These are phyloP conservation scores for Fusarium brachygibbosum DNA, from an alignment of 2,329 filamentous ascomycete genomes.

Conservation along the genomic window DNA sequence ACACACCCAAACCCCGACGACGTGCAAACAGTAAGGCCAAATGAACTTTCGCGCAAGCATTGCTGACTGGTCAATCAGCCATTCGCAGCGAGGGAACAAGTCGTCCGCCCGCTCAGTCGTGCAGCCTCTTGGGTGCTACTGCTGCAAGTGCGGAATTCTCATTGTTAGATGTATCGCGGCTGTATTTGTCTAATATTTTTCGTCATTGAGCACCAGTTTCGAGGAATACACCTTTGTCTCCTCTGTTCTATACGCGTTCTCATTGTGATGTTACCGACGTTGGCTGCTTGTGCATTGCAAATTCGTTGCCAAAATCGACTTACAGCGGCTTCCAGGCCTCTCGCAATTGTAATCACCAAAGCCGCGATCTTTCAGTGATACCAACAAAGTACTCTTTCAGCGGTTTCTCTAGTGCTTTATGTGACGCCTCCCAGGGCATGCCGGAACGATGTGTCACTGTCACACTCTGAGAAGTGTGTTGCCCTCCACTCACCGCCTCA, in stretches of 20 bases:
- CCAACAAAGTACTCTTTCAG: constrained; percentile 45
- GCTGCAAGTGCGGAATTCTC: constrained; percentile 42
- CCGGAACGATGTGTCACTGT: constrained; percentile 47
- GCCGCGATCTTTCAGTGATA: constrained; percentile 48
- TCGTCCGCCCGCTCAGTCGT: constrained; percentile 32
- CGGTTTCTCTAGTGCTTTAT: constrained; percentile 40
- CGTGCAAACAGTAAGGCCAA: constrained; percentile 21
- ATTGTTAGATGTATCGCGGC: constrained; percentile 34
- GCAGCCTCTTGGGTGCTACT: constrained; percentile 43
- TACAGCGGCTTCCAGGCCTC: constrained; percentile 16
- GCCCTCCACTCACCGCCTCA: constrained; percentile 38
- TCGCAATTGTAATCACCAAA: constrained; percentile 31
- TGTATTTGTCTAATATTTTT: constrained; percentile 46
- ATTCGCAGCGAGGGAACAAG: constrained; percentile 33
- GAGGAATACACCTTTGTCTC: constrained; percentile 16
- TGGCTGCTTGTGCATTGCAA: constrained; percentile 34
- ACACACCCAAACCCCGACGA: constrained; percentile 10
- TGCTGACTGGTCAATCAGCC: constrained; percentile 39
- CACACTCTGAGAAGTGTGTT: constrained; percentile 39
- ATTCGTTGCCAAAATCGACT: constrained; percentile 33
- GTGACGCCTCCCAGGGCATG: constrained; percentile 44
- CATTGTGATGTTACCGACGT: constrained; percentile 3
- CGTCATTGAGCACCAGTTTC: not conserved
- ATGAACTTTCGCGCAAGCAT: constrained; percentile 18
- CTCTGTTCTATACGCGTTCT: constrained; percentile 8